phyloP scores from a whole-genome alignment of 2,329 filamentous ascomycete species.

The Xylariaceae sp. region DNA sequence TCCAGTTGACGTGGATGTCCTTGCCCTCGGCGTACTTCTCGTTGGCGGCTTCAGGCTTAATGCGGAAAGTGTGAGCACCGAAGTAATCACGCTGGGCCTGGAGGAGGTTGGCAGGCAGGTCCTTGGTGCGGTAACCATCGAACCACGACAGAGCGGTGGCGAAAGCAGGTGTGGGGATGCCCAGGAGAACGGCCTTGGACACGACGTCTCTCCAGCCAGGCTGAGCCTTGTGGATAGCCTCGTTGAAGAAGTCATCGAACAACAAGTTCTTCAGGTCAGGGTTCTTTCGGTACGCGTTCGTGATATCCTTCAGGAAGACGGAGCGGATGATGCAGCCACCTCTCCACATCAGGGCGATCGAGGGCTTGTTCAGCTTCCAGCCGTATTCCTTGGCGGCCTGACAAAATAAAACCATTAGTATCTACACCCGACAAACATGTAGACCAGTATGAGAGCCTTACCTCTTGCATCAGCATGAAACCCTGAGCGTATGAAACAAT shows the following conservation, averaged over 20 bases:
- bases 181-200: slow-evolving; percentile 84
- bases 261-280: slow-evolving; percentile 95
- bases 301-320: slow-evolving; percentile 99
- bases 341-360: slow-evolving; percentile 99
- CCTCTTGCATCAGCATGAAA: slow-evolving; percentile 99
- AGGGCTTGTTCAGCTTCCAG: slow-evolving; percentile 99
- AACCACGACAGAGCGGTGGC: slow-evolving; percentile 97
- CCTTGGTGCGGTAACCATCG: slow-evolving; percentile 95
- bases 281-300: slow-evolving; percentile 89
- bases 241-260: slow-evolving; percentile 99
- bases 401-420: slow-evolving; percentile 8
- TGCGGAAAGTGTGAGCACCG: slow-evolving; percentile 83
- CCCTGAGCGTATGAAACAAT: slow-evolving; percentile 99
- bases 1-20: slow-evolving; percentile 99
- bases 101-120: slow-evolving; percentile 95
- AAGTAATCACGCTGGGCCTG: slow-evolving; percentile 99
- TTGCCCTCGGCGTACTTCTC: slow-evolving; percentile 77
- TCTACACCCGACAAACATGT: background rate
- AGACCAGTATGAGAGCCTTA: slow-evolving; percentile 37
- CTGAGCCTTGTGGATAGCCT: slow-evolving; percentile 96
- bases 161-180: slow-evolving; percentile 95
- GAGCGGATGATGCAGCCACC: slow-evolving; percentile 99
- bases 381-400: slow-evolving; percentile 90
- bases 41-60: slow-evolving; percentile 75
- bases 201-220: slow-evolving; percentile 87